Percentiles rank a stretch among this genome's conserved stretches.
Evolutionary conservation across 176 grass and related monocot genomes (phyloP).

Genomic region (Triticum timopheevii): DNA sequence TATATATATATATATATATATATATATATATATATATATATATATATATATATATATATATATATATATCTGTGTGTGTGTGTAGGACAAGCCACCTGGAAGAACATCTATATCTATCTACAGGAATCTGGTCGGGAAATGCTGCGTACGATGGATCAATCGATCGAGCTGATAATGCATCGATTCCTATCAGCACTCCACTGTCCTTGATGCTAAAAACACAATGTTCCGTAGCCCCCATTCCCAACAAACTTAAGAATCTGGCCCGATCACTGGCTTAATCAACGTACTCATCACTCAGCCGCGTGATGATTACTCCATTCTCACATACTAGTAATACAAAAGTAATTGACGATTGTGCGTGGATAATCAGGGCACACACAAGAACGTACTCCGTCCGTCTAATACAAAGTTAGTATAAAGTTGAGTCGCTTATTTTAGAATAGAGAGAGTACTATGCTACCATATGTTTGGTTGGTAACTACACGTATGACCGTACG

Average conservation of each 20-base stretch:
- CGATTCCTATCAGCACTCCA: slow-evolving; percentile 17
- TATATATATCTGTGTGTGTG: neutral
- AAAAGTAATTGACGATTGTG: too few relatives aligned
- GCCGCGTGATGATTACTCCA: neutral
- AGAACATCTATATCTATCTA: neutral
- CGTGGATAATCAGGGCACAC: too few relatives aligned
- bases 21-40: too few relatives aligned
- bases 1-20: too few relatives aligned
- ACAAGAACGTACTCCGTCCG: too few relatives aligned
- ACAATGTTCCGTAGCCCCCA: neutral
- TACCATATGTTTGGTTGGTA: neutral
- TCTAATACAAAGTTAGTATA: too few relatives aligned
- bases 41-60: too few relatives aligned
- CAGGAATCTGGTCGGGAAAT: slow-evolving; percentile 30
- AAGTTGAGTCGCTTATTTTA: too few relatives aligned
- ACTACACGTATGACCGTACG: neutral
- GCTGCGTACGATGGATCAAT: neutral
- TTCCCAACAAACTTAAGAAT: slow-evolving; percentile 22
- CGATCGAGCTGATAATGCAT: neutral
- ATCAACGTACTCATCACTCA: neutral
- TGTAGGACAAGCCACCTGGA: slow-evolving; percentile 21
- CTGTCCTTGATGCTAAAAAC: neutral
- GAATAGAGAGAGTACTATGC: too few relatives aligned
- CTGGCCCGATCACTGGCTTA: neutral
- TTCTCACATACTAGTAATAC: too few relatives aligned